phyloP scores from a whole-genome alignment of 1,284 basidiomycete species.

The Cutaneotrichosporon sp. region DNA sequence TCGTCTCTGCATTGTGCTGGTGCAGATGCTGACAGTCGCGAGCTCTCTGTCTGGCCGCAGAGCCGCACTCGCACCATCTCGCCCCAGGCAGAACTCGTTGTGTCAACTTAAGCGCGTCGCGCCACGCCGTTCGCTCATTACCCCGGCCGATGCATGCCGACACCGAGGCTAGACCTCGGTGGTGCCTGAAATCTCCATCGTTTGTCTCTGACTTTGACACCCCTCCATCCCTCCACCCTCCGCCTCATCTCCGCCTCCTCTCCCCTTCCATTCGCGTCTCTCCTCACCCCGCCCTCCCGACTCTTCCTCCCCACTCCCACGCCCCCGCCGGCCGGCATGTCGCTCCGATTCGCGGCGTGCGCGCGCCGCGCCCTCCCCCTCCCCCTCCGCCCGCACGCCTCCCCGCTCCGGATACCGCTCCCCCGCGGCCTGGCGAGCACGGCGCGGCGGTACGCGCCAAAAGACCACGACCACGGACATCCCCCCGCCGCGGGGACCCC shows the following conservation, averaged over 20 bases:
- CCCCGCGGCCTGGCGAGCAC: background rate
- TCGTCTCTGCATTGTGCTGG: too few species aligned
- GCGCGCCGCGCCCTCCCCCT: background rate
- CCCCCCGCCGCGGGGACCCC: background rate
- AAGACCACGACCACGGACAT: slow-evolving; percentile 2
- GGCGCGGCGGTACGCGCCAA: background rate
- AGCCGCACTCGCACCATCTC: too few species aligned
- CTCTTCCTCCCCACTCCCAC: background rate
- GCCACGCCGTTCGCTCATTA: too few species aligned
- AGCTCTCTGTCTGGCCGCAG: too few species aligned
- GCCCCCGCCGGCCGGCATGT: background rate
- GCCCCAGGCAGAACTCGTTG: too few species aligned
- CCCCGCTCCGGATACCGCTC: too few species aligned
- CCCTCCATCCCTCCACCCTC: background rate
- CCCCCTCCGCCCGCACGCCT: background rate
- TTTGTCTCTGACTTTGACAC: background rate
- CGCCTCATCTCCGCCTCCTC: background rate
- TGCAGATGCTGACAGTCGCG: too few species aligned
- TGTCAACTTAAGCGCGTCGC: too few species aligned
- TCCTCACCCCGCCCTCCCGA: background rate
- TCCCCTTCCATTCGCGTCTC: background rate
- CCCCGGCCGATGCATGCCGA: too few species aligned
- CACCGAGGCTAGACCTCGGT: background rate
- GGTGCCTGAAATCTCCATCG: background rate
- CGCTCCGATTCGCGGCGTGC: background rate